Base-by-base conservation (phyloP, 2,329 filamentous ascomycete species). In the Ophiostoma sp. region DNA sequence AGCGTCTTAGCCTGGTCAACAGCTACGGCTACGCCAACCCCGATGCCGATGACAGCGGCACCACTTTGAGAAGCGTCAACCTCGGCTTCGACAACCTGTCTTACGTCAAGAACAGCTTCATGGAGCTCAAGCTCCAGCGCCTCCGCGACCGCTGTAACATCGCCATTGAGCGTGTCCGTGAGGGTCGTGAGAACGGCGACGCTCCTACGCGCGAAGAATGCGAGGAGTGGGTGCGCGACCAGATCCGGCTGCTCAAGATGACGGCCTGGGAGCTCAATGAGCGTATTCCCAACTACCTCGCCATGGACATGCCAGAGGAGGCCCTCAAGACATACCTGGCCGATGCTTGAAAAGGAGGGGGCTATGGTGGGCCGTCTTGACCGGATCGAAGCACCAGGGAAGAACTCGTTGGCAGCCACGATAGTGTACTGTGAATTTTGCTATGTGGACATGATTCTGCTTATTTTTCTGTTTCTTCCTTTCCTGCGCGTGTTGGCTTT, bases 11-110 rank as follows among this genome's bases (percentile, higher is more conserved):
- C 63, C 60, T 70, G 38, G 70, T 71, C 11, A 71, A 70, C 58
- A 71, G 70, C 64, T 71, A 70, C n/a, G 69, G 58, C 38, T 71
- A 70, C 38, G 70, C 67, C 9, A 68, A 71, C 64, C 70, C 70
- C 0, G 67, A 71, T 47, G 63, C 67, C 2, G 69, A 70, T 27
- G 70, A 71, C 47, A 69, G 63, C 3, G 70, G 70, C 9, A 71
- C 70, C 1, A 69, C 69, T 12, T 66, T 71, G 7, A 49, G 69
- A 27, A 70, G 69, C 12, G 52, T 71, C 16, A 70, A 69, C 42
- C 41, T 64, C 11, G 42, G 18, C 45, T 69, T 67, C 12, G 70
- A 71, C 60, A 69, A 70, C 60, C 55, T 70, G 40, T 55, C 66
- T 1, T 42, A 44, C 4, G 66, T 70, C 11, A 69, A 70, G 58